Evolutionary conservation across 345 rosid species (phyloP), one percentile per base, ranked within the genome.

Genomic region (Psidium guajava): DNA sequence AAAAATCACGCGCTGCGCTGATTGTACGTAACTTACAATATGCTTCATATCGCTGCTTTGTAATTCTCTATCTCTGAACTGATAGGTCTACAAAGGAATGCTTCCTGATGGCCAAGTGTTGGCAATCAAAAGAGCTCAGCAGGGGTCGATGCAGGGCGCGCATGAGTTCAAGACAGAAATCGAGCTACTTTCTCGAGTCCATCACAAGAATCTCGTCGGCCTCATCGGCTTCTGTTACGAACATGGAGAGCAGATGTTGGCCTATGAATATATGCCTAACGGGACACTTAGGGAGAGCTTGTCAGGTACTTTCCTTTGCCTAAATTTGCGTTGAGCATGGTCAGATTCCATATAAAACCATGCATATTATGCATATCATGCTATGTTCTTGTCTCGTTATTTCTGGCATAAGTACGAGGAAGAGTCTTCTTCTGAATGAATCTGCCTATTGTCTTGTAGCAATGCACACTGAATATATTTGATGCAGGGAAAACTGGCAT

Each of bases 101-200:
- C 94, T 95, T 50, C 83, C 92, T 16, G 98, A 94, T 88, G 96
- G 98, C 56, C 98, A 94, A 64, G 83, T 92, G 40, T 88, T 93
- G 84, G 99, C 99, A n/a, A 96, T 97, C 83, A 96, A 97, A 90
- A 93, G 99, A 91, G 98, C 99, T 88, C 96, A 94, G 87, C 93
- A 91, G 64, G 99, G 98, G 86, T 95, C 98, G 54, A 94, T 93
- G 93, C 99, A 97, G 91, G 98, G 99, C 2, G 99, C 98, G 0
- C 91, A 83, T 8, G 98, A 97, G 90, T 95, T 97, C 95, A 97
- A 95, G 91, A 97, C 97, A 40, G 99, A 97, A 87, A 97, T 97
- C 51, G 99, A 97, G 92, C 88, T 97, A 92, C 98, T 97, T 57
- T 97, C 99, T 20, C 88, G 99, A 83, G 99, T 96, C 83, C 99